Percentiles rank a stretch among this genome's conserved stretches.
Evolutionary conservation across 768 basidiomycete species (phyloP).

Genomic region (Mycena rosella): DNA sequence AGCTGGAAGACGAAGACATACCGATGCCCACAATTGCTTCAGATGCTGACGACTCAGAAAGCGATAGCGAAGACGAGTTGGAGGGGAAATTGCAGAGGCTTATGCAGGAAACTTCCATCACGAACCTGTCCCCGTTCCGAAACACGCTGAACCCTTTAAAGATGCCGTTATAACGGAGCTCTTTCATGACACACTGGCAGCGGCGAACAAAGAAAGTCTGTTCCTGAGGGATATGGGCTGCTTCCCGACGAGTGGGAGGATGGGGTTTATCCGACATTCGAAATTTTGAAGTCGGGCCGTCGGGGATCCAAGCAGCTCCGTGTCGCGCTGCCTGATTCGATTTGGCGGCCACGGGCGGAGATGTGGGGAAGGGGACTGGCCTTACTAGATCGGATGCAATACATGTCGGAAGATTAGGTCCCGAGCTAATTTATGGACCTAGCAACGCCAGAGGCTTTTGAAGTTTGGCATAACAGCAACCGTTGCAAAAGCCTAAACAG

Average conservation of each 20-base stretch:
- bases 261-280: conserved; percentile 18
- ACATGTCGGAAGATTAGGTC: background rate
- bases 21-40: background rate
- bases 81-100: conserved; percentile 4
- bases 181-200: background rate
- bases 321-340: background rate
- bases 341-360: conserved; percentile 19
- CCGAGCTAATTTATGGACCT: background rate
- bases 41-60: background rate
- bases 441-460: background rate
- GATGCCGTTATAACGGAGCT: conserved; percentile 6
- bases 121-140: conserved; percentile 21
- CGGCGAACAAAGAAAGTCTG: background rate
- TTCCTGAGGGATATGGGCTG: conserved; percentile 33
- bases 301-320: background rate
- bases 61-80: conserved; percentile 3
- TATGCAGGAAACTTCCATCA: conserved; percentile 20
- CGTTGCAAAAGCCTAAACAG: no score
- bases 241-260: conserved; percentile 36
- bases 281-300: conserved; percentile 26
- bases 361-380: conserved; percentile 15
- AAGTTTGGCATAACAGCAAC: no score
- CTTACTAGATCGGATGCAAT: background rate
- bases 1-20: conserved; percentile 1
- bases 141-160: conserved; percentile 10